These are phyloP conservation scores for Fusarium phyllophilum DNA, from an alignment of 2,329 filamentous ascomycete species.

Conservation along the genomic window DNA sequence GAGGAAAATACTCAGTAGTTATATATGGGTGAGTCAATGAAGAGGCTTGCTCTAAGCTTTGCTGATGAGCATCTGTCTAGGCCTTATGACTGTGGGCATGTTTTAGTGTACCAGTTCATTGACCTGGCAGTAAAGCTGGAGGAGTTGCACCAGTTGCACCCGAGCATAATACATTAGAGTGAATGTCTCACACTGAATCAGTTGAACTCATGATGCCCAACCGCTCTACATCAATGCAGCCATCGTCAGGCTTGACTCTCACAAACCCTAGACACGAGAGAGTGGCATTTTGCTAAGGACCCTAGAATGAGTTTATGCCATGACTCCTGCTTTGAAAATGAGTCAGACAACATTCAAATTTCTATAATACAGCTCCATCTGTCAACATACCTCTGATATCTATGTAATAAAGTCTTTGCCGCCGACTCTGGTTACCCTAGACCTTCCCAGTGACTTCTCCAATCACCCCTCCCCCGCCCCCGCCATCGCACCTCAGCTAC, in stretches of 20 bases:
- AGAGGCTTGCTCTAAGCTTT: background rate
- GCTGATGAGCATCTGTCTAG: background rate
- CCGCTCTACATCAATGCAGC: background rate
- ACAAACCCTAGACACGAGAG: background rate
- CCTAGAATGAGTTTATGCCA: background rate
- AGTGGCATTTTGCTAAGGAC: background rate
- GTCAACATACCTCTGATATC: background rate
- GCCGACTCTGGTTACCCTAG: constrained; percentile 23
- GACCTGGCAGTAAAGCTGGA: background rate
- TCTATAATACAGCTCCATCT: background rate
- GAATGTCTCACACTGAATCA: background rate
- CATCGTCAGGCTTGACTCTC: too few relatives aligned
- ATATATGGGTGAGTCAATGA: background rate
- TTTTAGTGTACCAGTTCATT: background rate
- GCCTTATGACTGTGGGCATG: background rate
- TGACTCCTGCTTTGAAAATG: background rate
- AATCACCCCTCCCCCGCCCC: constrained; percentile 40
- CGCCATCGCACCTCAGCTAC: constrained; percentile 34
- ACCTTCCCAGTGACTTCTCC: background rate
- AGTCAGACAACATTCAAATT: background rate
- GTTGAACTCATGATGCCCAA: background rate
- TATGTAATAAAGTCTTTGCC: background rate
- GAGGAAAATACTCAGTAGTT: too few relatives aligned
- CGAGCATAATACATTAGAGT: too few relatives aligned
- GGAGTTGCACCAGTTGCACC: background rate